A percentile compares a stretch with the other conserved stretches of the same genome.
phyloP scores from a whole-genome alignment of 208 protist genomes.

The Wallacemonas sp. region DNA sequence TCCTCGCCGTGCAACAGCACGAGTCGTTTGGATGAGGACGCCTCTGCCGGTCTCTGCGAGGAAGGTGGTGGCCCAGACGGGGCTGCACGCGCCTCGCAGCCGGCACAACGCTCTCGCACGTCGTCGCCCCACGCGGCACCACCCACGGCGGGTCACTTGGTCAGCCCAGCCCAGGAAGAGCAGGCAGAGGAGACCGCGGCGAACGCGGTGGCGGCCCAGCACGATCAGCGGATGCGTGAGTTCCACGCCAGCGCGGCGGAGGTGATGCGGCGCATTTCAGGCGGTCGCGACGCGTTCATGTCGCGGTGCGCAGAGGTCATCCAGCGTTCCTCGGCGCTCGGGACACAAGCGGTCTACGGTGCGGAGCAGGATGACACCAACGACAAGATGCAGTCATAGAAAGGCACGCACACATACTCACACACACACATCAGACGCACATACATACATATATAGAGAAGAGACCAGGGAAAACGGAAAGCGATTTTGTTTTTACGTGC shows the following conservation, averaged over 20 bases:
- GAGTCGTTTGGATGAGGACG: conserved; percentile 22
- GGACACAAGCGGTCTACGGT: not conserved
- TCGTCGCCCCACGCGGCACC: conserved; percentile 1
- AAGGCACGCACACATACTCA: conserved; percentile 9
- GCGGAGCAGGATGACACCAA: too few relatives aligned
- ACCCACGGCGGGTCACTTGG: not conserved
- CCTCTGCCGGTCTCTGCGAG: not conserved
- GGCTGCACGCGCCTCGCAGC: not conserved
- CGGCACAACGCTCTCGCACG: not conserved
- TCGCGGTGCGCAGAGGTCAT: conserved; percentile 72
- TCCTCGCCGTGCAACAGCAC: conserved; percentile 65
- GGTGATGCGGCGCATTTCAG: conserved; percentile 70
- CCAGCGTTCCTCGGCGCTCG: conserved; percentile 28
- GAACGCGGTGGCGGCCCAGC: conserved; percentile 22
- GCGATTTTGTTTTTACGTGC: too few relatives aligned
- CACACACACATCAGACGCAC: conserved; percentile 7
- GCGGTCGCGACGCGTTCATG: conserved; percentile 75
- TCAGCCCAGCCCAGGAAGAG: not conserved
- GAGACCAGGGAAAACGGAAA: too few relatives aligned
- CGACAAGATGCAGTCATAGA: too few relatives aligned
- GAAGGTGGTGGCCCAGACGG: not conserved
- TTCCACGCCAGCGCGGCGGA: conserved; percentile 75
- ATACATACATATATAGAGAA: too few relatives aligned
- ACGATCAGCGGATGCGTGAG: conserved; percentile 59
- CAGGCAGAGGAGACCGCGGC: not conserved